Evolutionary conservation across 208 protist species (phyloP).

Genomic region (Leishmania guyanensis): DNA sequence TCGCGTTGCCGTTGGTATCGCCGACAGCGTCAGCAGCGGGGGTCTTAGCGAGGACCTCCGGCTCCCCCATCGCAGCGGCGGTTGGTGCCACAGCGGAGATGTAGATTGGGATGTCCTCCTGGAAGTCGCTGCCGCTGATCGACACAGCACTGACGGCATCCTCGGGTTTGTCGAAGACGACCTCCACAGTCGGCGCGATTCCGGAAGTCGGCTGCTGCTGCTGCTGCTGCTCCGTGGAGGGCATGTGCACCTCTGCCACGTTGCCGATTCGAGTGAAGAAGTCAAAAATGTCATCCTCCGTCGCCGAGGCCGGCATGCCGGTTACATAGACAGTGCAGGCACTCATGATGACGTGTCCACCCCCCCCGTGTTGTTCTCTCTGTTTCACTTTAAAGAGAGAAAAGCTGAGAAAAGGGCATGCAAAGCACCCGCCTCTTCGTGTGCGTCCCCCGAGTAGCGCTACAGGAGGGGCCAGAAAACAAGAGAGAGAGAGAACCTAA

Average conservation of each 20-base stretch:
- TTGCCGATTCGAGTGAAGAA: slow-evolving; percentile 72
- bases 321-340: slow-evolving; percentile 38
- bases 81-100: slow-evolving; percentile 28
- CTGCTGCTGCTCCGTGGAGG: slow-evolving; percentile 1
- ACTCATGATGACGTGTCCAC: slow-evolving; percentile 10
- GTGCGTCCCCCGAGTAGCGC: no score
- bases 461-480: background rate
- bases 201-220: background rate
- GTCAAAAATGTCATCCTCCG: slow-evolving; percentile 58
- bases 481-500: background rate
- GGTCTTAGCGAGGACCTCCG: slow-evolving; percentile 14
- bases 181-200: slow-evolving; percentile 4
- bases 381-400: no score
- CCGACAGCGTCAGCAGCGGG: background rate
- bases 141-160: slow-evolving; percentile 28
- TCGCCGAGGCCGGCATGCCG: slow-evolving; percentile 48
- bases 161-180: slow-evolving; percentile 32
- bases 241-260: slow-evolving; percentile 46
- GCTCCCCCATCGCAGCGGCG: background rate
- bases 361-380: background rate
- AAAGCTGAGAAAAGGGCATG: no score
- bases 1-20: background rate
- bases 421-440: no score
- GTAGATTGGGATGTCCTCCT: slow-evolving; percentile 31
- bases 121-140: slow-evolving; percentile 45